These are phyloP conservation scores for Fusarium sp. DNA, from an alignment of 2,329 filamentous ascomycete species.

Conservation along the genomic window DNA sequence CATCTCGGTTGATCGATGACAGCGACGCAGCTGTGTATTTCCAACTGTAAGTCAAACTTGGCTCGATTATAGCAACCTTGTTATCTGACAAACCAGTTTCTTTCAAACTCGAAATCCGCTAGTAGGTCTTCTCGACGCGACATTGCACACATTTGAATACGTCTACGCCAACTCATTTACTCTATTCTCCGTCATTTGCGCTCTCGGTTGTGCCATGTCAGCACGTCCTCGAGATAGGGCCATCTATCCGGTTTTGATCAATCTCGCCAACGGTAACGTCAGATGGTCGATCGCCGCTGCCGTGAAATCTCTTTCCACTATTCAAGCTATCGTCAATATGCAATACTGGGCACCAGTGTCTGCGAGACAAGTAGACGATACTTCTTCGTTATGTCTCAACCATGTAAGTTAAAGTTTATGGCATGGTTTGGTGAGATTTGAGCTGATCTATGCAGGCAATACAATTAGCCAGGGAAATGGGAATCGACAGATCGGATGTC, in stretches of 20 bases:
- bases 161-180: conserved; percentile 19
- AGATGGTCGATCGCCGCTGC: conserved; percentile 17
- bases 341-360: conserved; percentile 17
- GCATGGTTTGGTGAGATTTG: too few relatives aligned
- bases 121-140: conserved; percentile 10
- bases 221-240: conserved; percentile 13
- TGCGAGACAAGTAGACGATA: conserved; percentile 7
- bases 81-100: not conserved
- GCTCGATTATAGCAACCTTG: accelerated
- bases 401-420: too few relatives aligned
- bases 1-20: conserved; percentile 10
- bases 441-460: too few relatives aligned
- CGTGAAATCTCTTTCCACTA: conserved; percentile 1
- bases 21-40: conserved; percentile 20
- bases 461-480: conserved; percentile 13
- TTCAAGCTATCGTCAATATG: conserved; percentile 15
- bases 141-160: conserved; percentile 13
- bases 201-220: conserved; percentile 13
- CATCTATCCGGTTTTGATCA: conserved; percentile 10
- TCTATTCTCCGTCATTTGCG: conserved; percentile 12
- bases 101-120: conserved; percentile 18
- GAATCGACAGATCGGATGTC: not conserved
- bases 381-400: conserved; percentile 6
- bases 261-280: conserved; percentile 2
- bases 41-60: not conserved